A percentile compares a stretch with the other conserved stretches of the same genome.
phyloP scores from a whole-genome alignment of 2,329 filamentous ascomycete species.

The Purpureocillium takamizusanense region DNA sequence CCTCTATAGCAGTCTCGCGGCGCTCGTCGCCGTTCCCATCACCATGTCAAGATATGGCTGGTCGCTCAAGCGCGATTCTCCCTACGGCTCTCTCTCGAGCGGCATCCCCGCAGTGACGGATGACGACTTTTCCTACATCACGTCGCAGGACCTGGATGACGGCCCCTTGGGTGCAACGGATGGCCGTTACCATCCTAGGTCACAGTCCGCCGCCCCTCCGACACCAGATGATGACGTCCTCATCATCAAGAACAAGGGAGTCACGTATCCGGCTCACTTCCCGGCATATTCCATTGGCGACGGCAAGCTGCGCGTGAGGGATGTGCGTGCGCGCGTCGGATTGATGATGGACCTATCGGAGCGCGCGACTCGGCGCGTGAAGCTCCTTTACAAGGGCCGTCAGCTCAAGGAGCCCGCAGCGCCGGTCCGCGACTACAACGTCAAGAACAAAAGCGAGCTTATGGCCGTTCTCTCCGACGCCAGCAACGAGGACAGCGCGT shows the following conservation, averaged over 20 bases:
- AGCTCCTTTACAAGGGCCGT: conserved; percentile 65
- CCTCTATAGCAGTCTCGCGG: conserved; percentile 41
- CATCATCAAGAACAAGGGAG: conserved; percentile 57
- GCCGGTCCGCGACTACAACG: conserved; percentile 49
- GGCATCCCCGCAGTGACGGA: conserved; percentile 58
- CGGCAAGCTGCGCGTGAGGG: conserved; percentile 57
- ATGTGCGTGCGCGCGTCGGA: conserved; percentile 59
- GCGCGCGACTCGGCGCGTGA: conserved; percentile 42
- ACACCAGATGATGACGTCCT: conserved; percentile 59
- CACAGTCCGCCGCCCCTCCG: conserved; percentile 21
- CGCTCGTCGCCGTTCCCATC: conserved; percentile 38
- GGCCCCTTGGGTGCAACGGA: conserved; percentile 25
- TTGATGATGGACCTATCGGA: conserved; percentile 56
- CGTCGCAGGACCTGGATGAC: conserved; percentile 59
- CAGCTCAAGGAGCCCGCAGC: conserved; percentile 57
- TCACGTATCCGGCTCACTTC: conserved; percentile 62
- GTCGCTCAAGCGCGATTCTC: conserved; percentile 37
- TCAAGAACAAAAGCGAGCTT: conserved; percentile 53
- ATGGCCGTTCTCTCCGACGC: conserved; percentile 37
- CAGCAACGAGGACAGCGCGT: conserved; percentile 22
- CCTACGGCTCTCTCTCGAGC: conserved; percentile 38
- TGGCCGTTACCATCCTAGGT: conserved; percentile 31
- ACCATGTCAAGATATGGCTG: conserved; percentile 49
- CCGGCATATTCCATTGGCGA: conserved; percentile 68
- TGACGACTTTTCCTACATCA: conserved; percentile 75